Conservation (phyloP, 2,329 filamentous ascomycete species). For the Aureobasidium melanogenum region DNA sequence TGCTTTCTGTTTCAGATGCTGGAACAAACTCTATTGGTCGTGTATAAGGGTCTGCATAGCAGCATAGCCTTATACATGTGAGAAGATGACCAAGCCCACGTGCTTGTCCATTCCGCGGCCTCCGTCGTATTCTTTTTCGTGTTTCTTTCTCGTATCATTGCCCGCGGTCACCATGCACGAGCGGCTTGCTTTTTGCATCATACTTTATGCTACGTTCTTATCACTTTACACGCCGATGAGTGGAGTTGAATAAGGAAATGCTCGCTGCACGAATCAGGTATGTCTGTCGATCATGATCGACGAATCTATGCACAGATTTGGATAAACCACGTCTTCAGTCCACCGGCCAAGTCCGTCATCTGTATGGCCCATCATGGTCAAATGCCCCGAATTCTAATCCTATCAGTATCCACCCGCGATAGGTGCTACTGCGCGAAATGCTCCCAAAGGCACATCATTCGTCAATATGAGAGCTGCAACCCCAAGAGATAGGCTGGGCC, state of each 20-base stretch:
- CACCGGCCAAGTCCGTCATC: too few relatives aligned
- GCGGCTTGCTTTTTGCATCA: not conserved
- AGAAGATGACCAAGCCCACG: not conserved
- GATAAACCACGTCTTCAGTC: not conserved
- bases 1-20: not conserved
- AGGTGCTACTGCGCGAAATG: not conserved
- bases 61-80: not conserved
- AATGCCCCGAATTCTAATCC: too few relatives aligned
- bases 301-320: not conserved
- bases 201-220: not conserved
- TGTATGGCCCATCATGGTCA: too few relatives aligned
- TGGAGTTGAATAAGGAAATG: not conserved
- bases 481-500: not conserved
- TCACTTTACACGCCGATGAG: not conserved
- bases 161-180: too few relatives aligned
- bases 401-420: not conserved
- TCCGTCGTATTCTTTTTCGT: too few relatives aligned
- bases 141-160: too few relatives aligned
- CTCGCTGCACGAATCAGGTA: not conserved
- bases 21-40: not conserved
- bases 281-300: not conserved
- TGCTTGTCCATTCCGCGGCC: not conserved
- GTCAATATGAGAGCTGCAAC: not conserved
- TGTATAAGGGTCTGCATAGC: not conserved
- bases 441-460: not conserved